These are phyloP conservation scores for Eryngium alpinum DNA, from an alignment of 140 eudicot species.

Conservation along the genomic window DNA sequence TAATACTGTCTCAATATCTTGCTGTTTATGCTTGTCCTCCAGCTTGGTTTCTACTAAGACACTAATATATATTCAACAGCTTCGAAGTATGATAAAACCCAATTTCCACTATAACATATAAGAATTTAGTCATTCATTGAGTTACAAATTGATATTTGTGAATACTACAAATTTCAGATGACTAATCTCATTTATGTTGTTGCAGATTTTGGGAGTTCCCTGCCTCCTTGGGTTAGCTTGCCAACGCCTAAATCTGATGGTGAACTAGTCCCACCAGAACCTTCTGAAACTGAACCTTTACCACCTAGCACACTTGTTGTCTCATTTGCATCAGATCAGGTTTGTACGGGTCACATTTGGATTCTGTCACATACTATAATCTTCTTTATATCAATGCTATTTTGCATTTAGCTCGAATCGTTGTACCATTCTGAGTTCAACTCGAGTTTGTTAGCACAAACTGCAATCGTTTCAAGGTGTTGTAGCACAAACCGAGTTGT, in stretches of 20 bases:
- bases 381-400: slow-evolving; percentile 8
- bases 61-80: not conserved
- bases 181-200: not conserved
- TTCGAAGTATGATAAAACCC: not conserved
- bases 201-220: slow-evolving; percentile 33
- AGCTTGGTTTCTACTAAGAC: not conserved
- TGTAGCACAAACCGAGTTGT: too few species aligned
- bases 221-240: slow-evolving; percentile 13
- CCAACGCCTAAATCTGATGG: slow-evolving; percentile 20
- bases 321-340: slow-evolving; percentile 25
- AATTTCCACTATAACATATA: not conserved
- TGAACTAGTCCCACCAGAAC: slow-evolving; percentile 10
- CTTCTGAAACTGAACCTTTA: slow-evolving; percentile 4
- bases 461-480: too few species aligned
- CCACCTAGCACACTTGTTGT: slow-evolving; percentile 9
- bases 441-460: slow-evolving; percentile 1
- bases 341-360: slow-evolving; percentile 15
- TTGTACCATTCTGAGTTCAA: not conserved
- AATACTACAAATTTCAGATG: not conserved
- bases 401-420: not conserved
- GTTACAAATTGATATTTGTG: not conserved
- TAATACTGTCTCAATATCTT: not conserved
- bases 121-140: not conserved
- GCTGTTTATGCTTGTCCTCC: not conserved
- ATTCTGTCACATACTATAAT: slow-evolving; percentile 8